Evolutionary conservation across 2,329 filamentous ascomycete species (phyloP).

Genomic region (Claviceps maximensis): DNA sequence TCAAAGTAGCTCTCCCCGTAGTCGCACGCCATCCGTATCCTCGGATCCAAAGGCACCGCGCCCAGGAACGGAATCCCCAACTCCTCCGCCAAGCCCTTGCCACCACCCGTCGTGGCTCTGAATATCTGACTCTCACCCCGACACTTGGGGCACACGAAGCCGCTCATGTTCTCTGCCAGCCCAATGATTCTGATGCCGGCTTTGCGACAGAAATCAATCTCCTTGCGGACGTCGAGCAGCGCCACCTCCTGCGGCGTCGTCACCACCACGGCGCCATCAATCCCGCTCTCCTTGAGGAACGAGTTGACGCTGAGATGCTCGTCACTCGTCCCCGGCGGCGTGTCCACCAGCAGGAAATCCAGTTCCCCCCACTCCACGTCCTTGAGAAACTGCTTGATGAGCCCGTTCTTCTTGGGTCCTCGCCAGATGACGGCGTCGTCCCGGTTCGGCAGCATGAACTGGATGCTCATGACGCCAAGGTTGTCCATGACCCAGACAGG

Average conservation of each 20-base stretch:
- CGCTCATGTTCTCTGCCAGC: conserved; percentile 94
- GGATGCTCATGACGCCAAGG: conserved; percentile 88
- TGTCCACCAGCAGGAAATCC: conserved; percentile 88
- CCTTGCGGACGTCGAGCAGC: conserved; percentile 85
- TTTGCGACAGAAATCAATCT: conserved; percentile 95
- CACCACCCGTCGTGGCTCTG: conserved; percentile 80
- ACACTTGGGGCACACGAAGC: conserved; percentile 92
- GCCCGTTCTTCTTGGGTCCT: conserved; percentile 93
- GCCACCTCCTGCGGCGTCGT: conserved; percentile 93
- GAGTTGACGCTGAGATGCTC: conserved; percentile 92
- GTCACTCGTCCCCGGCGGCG: conserved; percentile 86
- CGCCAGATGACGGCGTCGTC: conserved; percentile 97
- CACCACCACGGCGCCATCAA: conserved; percentile 85
- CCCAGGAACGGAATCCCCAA: conserved; percentile 83
- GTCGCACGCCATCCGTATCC: conserved; percentile 93
- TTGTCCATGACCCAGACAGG: conserved; percentile 95
- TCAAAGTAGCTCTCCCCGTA: conserved; percentile 97
- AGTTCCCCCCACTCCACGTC: conserved; percentile 96
- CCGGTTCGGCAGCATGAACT: conserved; percentile 90
- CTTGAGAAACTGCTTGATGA: conserved; percentile 96
- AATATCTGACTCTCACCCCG: conserved; percentile 77
- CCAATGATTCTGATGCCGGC: conserved; percentile 81
- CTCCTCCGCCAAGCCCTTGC: conserved; percentile 65
- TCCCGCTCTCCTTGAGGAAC: conserved; percentile 78
- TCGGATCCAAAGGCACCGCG: conserved; percentile 77